These are phyloP conservation scores for Camelina laxa DNA, from an alignment of 345 rosid genomes.

Conservation along the genomic window DNA sequence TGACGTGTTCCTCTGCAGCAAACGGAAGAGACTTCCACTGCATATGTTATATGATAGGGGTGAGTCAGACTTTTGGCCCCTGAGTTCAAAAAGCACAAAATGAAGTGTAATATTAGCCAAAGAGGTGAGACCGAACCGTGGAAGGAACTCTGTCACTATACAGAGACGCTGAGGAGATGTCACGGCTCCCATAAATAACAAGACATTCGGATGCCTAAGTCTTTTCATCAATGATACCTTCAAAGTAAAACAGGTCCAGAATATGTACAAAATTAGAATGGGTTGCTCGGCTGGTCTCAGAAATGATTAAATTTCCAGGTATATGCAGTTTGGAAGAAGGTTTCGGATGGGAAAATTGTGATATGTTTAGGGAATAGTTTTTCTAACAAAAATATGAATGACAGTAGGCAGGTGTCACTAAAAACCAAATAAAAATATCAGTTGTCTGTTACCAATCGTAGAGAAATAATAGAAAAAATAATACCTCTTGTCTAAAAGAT, in stretches of 20 bases:
- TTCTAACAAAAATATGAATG: constrained; percentile 11
- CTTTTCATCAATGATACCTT: constrained; percentile 93
- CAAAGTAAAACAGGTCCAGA: constrained; percentile 25
- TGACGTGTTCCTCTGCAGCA: constrained; percentile 77
- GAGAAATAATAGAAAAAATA: constrained; percentile 9
- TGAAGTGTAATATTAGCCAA: constrained; percentile 13
- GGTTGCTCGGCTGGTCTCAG: constrained; percentile 20
- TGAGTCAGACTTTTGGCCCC: constrained; percentile 24
- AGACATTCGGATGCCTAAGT: constrained; percentile 89
- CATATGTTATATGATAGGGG: constrained; percentile 36
- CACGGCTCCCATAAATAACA: constrained; percentile 98
- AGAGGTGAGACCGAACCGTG: constrained; percentile 65
- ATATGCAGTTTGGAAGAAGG: constrained; percentile 8
- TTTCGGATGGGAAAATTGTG: constrained; percentile 5
- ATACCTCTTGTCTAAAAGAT: constrained; percentile 93
- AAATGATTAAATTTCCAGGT: not conserved
- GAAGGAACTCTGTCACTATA: constrained; percentile 97
- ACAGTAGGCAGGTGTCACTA: constrained; percentile 13
- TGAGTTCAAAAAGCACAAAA: not conserved
- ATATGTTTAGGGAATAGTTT: not conserved
- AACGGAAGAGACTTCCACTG: constrained; percentile 95
- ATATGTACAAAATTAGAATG: constrained; percentile 17
- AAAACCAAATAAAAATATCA: constrained; percentile 3
- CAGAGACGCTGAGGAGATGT: constrained; percentile 93
- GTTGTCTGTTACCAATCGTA: constrained; percentile 9